These are phyloP conservation scores for Rhodotorula toruloides DNA, from an alignment of 768 basidiomycete species.

Conservation along the genomic window DNA sequence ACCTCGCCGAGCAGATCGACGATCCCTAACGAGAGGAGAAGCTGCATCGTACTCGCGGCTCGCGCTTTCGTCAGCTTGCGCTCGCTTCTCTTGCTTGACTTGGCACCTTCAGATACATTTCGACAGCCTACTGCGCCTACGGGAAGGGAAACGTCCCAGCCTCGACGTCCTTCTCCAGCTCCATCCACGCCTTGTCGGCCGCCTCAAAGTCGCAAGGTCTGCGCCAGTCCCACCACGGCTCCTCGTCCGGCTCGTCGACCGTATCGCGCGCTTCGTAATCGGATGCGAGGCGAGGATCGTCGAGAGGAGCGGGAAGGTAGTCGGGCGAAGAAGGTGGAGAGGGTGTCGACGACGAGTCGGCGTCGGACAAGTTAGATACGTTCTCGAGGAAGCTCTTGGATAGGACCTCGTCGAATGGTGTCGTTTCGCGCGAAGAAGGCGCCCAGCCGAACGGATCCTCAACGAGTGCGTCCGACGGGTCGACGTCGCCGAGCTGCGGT, in stretches of 20 bases:
- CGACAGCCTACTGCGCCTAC: too few species aligned
- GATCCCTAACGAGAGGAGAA: too few species aligned
- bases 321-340: neutral
- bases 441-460: too few species aligned
- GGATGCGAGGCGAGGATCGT: neutral
- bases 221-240: neutral
- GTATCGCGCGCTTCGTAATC: neutral
- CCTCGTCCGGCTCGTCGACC: neutral
- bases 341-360: neutral
- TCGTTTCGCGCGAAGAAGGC: too few species aligned
- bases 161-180: neutral
- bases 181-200: neutral
- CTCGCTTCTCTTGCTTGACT: too few species aligned
- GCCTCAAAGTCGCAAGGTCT: neutral
- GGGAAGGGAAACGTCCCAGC: too few species aligned
- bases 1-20: neutral
- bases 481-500: too few species aligned
- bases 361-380: neutral
- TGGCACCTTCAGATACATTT: too few species aligned
- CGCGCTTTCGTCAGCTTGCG: too few species aligned
- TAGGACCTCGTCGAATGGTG: neutral
- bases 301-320: neutral
- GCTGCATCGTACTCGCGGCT: too few species aligned
- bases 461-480: too few species aligned
- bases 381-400: neutral